Conservation (phyloP, 2,329 filamentous ascomycete genomes). For the Colletotrichum higginsianum region DNA sequence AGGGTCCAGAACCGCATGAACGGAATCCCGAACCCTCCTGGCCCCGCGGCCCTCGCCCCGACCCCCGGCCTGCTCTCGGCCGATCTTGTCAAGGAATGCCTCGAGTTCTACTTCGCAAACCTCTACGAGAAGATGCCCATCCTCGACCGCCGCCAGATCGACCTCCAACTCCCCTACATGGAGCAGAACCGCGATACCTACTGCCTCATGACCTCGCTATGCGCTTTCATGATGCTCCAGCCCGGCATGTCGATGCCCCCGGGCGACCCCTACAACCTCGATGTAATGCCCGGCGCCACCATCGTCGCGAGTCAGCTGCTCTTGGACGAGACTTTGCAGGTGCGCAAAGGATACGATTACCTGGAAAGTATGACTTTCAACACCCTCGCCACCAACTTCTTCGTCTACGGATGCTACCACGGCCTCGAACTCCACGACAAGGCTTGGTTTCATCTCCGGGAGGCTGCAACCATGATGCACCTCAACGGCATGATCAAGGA, state of each 20-base stretch:
- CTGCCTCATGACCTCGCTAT: conserved; percentile 75
- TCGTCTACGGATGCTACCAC: conserved; percentile 81
- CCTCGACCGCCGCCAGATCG: conserved; percentile 70
- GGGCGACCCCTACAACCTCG: conserved; percentile 69
- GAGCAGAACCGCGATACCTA: conserved; percentile 76
- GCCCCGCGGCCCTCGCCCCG: conserved; percentile 64
- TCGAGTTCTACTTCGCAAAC: conserved; percentile 78
- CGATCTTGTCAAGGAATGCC: conserved; percentile 76
- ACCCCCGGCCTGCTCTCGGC: conserved; percentile 73
- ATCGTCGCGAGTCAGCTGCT: conserved; percentile 76
- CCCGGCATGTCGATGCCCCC: conserved; percentile 75
- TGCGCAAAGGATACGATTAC: conserved; percentile 75
- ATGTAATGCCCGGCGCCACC: conserved; percentile 71
- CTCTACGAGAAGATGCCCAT: conserved; percentile 77
- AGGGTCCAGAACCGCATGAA: conserved; percentile 74
- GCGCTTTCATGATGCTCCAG: conserved; percentile 78
- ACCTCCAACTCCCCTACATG: conserved; percentile 71
- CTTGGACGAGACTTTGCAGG: conserved; percentile 77
- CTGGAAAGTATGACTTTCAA: conserved; percentile 70
- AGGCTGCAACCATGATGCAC: conserved; percentile 80
- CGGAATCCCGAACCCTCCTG: conserved; percentile 65
- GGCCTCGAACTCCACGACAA: conserved; percentile 81
- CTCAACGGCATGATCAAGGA: conserved; percentile 74
- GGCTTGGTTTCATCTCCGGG: conserved; percentile 85
- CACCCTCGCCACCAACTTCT: conserved; percentile 81